Base-by-base conservation (phyloP, 129 eudicot species). In the Artemisia tridentata region DNA sequence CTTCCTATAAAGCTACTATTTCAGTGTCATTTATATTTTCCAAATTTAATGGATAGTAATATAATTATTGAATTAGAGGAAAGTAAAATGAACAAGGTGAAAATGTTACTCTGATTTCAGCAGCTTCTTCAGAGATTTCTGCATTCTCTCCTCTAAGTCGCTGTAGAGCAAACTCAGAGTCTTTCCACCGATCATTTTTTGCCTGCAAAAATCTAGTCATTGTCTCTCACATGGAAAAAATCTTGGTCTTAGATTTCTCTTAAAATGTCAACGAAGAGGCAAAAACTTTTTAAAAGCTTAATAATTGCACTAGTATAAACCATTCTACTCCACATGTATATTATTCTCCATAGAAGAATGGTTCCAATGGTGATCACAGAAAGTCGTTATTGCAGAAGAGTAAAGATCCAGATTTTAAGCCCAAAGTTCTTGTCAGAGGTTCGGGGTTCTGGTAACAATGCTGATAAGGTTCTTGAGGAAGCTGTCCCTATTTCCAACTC, bases 61-160 rank as follows among this genome's bases (percentile, higher is more conserved):
- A 72, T 72, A 29, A 72, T 7, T 72, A 57, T 17, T 43, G 20
- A 43, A 52, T 49, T 48, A 13, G 27, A 48, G 25, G 20, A 70
- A 55, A 5, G 63, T 18, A 50, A 64, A 15, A 59, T 17, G 19
- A 43, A 73, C 48, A 14, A 47, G 27, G 61, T 65, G 29, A 69
- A 64, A 45, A 47, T 3, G 29, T 85, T 84, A 84, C 98, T 80
- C 81, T 81, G 59, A 92, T 92, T 75, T 86, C 96, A 72, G 83
- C 83, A 52, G 91, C 90, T 82, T 88, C 97, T 56, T 55, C 79
- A n/a, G 78, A 78, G 49, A 88, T 86, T 64, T 83, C 79, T 5
- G 82, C 85, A 60, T 81, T 81, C 75, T 77, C 53, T 59, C 97
- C 97, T 69, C 96, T 80, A 68, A 88, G 96, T 72, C 73, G 61